Conservation (phyloP, 1,284 basidiomycete species). For the Apiotrichum montevideense region DNA sequence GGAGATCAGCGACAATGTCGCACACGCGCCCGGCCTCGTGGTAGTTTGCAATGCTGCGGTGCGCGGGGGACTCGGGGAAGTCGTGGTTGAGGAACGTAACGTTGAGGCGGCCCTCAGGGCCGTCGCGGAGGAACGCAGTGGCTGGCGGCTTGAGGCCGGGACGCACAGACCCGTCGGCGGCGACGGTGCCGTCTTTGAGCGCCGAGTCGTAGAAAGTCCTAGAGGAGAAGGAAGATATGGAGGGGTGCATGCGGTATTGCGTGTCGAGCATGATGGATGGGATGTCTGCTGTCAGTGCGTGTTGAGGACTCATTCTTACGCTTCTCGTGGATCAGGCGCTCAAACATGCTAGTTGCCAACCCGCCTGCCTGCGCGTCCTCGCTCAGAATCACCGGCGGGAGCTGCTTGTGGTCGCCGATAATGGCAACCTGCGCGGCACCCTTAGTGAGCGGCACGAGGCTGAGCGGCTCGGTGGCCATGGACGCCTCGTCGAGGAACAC, state of each 20-base stretch:
- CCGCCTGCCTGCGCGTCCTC: conserved; percentile 64
- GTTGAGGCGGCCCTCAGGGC: conserved; percentile 20
- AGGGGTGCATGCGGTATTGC: conserved; percentile 93
- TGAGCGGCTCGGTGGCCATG: conserved; percentile 89
- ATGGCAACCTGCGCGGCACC: conserved; percentile 77
- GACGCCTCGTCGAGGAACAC: conserved; percentile 92
- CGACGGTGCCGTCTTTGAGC: conserved; percentile 67
- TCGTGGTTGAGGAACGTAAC: conserved; percentile 73
- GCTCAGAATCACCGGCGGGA: conserved; percentile 81
- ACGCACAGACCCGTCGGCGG: conserved; percentile 53
- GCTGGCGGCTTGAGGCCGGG: conserved; percentile 56
- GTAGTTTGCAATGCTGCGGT: conserved; percentile 65
- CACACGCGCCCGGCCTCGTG: conserved; percentile 71
- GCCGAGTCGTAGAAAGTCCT: conserved; percentile 69
- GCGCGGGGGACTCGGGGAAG: conserved; percentile 59
- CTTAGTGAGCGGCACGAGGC: conserved; percentile 79
- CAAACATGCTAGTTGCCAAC: conserved; percentile 75
- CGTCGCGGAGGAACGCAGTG: conserved; percentile 46
- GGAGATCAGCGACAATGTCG: conserved; percentile 68
- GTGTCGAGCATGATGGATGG: conserved; percentile 83
- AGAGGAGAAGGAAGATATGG: conserved; percentile 78
- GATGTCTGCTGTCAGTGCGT: conserved; percentile 45
- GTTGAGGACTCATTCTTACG: conserved; percentile 50
- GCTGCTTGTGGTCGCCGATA: conserved; percentile 93
- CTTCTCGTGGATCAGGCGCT: conserved; percentile 72